Evolutionary conservation across 441 rosid genomes (phyloP).

Genomic region (Euphorbia corollata): DNA sequence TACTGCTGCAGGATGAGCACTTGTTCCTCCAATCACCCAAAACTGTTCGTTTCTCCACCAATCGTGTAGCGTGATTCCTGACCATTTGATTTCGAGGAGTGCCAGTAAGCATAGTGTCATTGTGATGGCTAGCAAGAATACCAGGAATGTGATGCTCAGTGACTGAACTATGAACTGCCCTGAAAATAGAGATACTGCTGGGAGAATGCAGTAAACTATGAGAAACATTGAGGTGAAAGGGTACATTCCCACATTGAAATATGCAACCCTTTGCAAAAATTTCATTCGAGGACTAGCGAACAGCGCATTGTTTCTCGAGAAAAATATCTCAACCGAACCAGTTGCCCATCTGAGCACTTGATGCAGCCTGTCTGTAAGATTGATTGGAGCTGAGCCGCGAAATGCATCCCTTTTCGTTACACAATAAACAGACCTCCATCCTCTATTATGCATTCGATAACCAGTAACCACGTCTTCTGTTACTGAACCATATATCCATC

Average conservation of each 20-base stretch:
- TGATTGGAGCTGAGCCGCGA: slow-evolving; percentile 65
- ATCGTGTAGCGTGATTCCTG: slow-evolving; percentile 58
- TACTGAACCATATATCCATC: slow-evolving; percentile 72
- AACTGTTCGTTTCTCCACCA: slow-evolving; percentile 77
- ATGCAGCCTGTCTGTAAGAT: slow-evolving; percentile 63
- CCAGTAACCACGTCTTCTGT: slow-evolving; percentile 78
- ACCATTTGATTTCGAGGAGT: slow-evolving; percentile 65
- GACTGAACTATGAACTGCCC: slow-evolving; percentile 64
- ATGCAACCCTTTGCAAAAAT: slow-evolving; percentile 57
- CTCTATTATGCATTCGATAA: slow-evolving; percentile 68
- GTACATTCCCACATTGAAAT: slow-evolving; percentile 63
- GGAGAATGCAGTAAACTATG: slow-evolving; percentile 58
- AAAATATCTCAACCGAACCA: slow-evolving; percentile 72
- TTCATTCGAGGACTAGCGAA: slow-evolving; percentile 54
- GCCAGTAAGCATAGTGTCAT: slow-evolving; percentile 51
- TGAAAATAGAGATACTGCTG: slow-evolving; percentile 56
- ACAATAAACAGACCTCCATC: slow-evolving; percentile 65
- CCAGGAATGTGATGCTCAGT: slow-evolving; percentile 40
- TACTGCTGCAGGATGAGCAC: slow-evolving; percentile 68
- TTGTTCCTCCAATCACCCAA: slow-evolving; percentile 69
- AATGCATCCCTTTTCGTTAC: slow-evolving; percentile 66
- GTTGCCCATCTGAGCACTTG: slow-evolving; percentile 83
- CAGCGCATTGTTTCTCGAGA: slow-evolving; percentile 64
- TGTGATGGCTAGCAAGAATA: slow-evolving; percentile 49
- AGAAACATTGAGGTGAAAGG: slow-evolving; percentile 74